These are phyloP conservation scores for Diaporthe sp. DNA, from an alignment of 2,329 filamentous ascomycete genomes.

Conservation along the genomic window DNA sequence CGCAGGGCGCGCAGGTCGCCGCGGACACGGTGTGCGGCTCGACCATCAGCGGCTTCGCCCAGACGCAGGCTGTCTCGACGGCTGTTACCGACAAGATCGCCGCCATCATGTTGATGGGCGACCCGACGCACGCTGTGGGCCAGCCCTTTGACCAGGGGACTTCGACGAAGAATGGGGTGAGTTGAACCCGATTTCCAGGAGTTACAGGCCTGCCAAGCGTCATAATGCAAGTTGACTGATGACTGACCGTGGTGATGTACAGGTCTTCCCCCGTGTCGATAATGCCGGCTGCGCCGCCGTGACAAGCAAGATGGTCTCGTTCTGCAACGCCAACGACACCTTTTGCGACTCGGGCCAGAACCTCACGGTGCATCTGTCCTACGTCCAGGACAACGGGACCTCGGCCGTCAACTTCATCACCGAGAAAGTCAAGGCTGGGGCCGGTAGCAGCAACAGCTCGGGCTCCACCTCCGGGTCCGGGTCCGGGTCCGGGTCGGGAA, in stretches of 20 bases:
- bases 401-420: slow-evolving; percentile 46
- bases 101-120: slow-evolving; percentile 46
- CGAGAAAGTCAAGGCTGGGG: slow-evolving; percentile 41
- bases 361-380: slow-evolving; percentile 44
- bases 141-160: slow-evolving; percentile 45
- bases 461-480: not conserved
- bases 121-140: slow-evolving; percentile 43
- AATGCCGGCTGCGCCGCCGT: slow-evolving; percentile 44
- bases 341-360: slow-evolving; percentile 47
- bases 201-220: not conserved
- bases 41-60: slow-evolving; percentile 38
- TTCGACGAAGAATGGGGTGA: slow-evolving; percentile 44
- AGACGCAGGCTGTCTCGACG: slow-evolving; percentile 37
- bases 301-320: slow-evolving; percentile 45
- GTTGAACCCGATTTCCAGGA: not conserved
- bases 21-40: slow-evolving; percentile 46
- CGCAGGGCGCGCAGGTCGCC: slow-evolving; percentile 47
- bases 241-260: not conserved
- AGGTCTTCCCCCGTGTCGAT: slow-evolving; percentile 47
- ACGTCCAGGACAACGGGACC: slow-evolving; percentile 46
- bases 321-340: slow-evolving; percentile 47
- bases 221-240: not conserved
- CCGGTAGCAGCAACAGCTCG: slow-evolving; percentile 16
- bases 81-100: slow-evolving; percentile 40
- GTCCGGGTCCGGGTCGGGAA: not conserved